Evolutionary conservation across 208 protist species (phyloP), one percentile per base, ranked within the genome.

Genomic region (Acanthamoeba lenticulata): DNA sequence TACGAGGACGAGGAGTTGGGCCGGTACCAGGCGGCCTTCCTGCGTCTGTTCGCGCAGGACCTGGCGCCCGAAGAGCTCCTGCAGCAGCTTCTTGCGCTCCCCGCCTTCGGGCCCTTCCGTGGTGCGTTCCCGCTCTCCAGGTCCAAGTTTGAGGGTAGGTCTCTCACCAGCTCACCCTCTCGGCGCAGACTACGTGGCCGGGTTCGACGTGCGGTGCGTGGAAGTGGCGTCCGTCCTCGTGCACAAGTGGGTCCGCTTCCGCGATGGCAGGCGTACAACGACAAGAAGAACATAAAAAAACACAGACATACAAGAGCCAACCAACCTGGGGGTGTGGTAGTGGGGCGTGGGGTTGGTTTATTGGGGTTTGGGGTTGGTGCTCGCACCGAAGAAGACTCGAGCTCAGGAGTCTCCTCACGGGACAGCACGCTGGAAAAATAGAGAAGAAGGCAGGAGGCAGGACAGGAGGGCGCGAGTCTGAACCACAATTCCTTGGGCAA

Each of bases 161-260:
- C 9, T n/a, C 32, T 32, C 36, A 36, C 72, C 15, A 52, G 13
- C 29, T 45, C 9, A 34, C 34, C 9, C 29, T 72, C 62, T 34
- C 29, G 21, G 11, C 29, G 13, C 72, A 90, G 81, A 65, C 3
- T 90, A 90, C 27, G 38, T 90, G 34, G 29, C 32, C 29, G n/a
- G 49, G 34, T 90, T 90, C 32, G 81, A 90, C 32, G 21, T 90
- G 29, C 81, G 49, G 24, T 67, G 81, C 45, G 52, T 90, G 32
- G 81, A 90, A 34, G 81, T 90, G 42, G 34, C 81, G 19, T 57
- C 81, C 19, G 5, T 44, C 34, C 49, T 90, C 7, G 81, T 90
- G 29, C 44, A 34, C 34, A 90, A 90, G 81, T 90, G 81, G 81
- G 81, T 90, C 21, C 72, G 72, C 34, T 83, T 83, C 72, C n/a